phyloP scores from a whole-genome alignment of 164 flowering plant species.

The Umbilicus rupestris region DNA sequence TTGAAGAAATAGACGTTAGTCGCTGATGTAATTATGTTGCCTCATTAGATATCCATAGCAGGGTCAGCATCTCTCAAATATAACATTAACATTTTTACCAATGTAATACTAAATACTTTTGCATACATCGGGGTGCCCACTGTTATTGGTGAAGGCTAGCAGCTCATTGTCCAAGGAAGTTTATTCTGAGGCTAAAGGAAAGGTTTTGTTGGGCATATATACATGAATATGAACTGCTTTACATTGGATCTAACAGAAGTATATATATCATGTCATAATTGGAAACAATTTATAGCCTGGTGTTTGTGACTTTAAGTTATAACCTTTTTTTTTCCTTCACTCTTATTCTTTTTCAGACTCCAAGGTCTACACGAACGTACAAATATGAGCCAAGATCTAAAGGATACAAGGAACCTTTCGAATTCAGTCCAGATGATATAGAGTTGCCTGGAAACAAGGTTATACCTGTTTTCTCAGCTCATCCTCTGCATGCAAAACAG shows the following conservation, averaged over 20 bases:
- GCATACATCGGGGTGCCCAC: no score
- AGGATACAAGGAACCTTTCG: conserved; percentile 21
- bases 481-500: conserved; percentile 74
- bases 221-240: not conserved
- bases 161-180: not conserved
- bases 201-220: not conserved
- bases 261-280: not conserved
- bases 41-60: not conserved
- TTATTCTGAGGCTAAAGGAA: not conserved
- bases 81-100: not conserved
- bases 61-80: not conserved
- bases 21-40: not conserved
- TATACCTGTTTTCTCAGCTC: conserved; percentile 44
- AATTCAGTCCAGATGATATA: conserved; percentile 16
- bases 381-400: conserved; percentile 27
- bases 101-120: not conserved
- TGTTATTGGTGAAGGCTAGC: not conserved
- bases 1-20: not conserved
- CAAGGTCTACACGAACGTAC: conserved; percentile 47
- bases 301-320: not conserved
- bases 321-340: not conserved
- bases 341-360: conserved; percentile 26
- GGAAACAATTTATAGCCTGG: not conserved
- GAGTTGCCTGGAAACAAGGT: conserved; percentile 25
- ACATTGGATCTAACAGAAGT: not conserved